Conservation (phyloP, 2,329 filamentous ascomycete species). For the Penicillium sp. region DNA sequence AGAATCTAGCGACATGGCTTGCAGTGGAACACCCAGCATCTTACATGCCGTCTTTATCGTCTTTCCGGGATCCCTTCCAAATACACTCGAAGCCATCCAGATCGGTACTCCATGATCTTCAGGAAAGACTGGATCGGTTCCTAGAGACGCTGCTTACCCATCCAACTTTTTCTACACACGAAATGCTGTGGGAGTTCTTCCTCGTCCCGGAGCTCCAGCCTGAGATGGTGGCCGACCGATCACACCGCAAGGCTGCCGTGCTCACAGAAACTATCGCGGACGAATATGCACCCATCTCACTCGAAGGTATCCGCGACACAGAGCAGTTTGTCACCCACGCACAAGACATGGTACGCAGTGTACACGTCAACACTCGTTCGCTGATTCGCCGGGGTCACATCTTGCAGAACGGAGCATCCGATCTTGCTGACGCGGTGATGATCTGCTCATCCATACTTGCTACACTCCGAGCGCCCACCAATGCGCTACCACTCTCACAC, state of each 20-base stretch:
- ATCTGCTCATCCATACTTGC: constrained; percentile 49
- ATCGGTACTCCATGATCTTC: constrained; percentile 81
- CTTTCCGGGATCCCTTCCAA: constrained; percentile 83
- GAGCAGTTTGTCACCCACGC: constrained; percentile 92
- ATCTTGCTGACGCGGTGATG: constrained; percentile 44
- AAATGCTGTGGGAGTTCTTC: constrained; percentile 99
- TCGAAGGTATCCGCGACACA: constrained; percentile 76
- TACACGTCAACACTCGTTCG: constrained; percentile 79
- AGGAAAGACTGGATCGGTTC: constrained; percentile 82
- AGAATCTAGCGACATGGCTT: constrained; percentile 80
- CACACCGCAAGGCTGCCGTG: constrained; percentile 78
- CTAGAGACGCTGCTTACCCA: constrained; percentile 82
- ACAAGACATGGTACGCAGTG: constrained; percentile 79
- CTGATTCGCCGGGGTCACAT: constrained; percentile 77
- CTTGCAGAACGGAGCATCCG: constrained; percentile 62
- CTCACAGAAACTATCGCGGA: constrained; percentile 82
- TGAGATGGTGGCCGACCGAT: constrained; percentile 85
- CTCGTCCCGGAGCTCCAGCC: constrained; percentile 90
- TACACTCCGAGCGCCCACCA: constrained; percentile 49
- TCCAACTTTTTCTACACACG: constrained; percentile 90
- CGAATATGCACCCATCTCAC: constrained; percentile 74
- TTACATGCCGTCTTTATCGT: constrained; percentile 79
- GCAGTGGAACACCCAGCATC: constrained; percentile 89
- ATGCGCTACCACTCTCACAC: constrained; percentile 68
- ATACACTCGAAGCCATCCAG: constrained; percentile 89